These are phyloP conservation scores for Stephanodiscus triporus DNA, from an alignment of 108 stramenopile species.

Conservation along the genomic window DNA sequence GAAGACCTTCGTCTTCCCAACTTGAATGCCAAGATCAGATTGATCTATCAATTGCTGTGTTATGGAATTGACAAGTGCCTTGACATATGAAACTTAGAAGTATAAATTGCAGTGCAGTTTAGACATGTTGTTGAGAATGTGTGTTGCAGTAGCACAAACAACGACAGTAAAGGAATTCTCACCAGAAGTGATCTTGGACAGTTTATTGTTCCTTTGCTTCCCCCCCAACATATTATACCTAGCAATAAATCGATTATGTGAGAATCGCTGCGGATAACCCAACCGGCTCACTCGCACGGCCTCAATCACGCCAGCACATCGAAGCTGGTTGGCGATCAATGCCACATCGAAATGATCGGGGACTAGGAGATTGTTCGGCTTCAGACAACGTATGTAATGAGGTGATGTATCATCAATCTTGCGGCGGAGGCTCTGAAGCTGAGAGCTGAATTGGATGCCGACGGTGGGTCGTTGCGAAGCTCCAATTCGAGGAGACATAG, in stretches of 20 bases:
- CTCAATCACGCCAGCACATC: slow-evolving; percentile 95
- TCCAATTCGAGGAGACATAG: too few relatives aligned
- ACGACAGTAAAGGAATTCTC: not conserved
- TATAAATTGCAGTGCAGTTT: not conserved
- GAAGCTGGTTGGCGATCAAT: slow-evolving; percentile 88
- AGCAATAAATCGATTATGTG: slow-evolving; percentile 76
- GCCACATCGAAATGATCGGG: slow-evolving; percentile 87
- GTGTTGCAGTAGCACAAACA: not conserved
- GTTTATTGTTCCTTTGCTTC: slow-evolving; percentile 13
- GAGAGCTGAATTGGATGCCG: slow-evolving; percentile 80
- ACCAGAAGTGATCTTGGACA: slow-evolving; percentile 18
- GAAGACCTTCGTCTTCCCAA: slow-evolving; percentile 92
- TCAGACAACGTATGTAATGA: slow-evolving; percentile 92
- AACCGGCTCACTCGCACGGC: slow-evolving; percentile 96
- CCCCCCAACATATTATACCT: slow-evolving; percentile 80
- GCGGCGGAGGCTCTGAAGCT: slow-evolving; percentile 82
- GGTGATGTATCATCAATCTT: slow-evolving; percentile 84
- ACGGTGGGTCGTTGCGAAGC: slow-evolving; percentile 30
- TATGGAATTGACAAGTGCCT: slow-evolving; percentile 36
- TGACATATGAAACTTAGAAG: not conserved
- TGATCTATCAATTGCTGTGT: slow-evolving; percentile 31
- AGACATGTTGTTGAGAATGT: not conserved
- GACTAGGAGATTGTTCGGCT: slow-evolving; percentile 87
- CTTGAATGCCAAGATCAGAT: slow-evolving; percentile 69
- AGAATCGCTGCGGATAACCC: slow-evolving; percentile 94